Base-by-base conservation (phyloP, 1,284 basidiomycete genomes). In the Leucoagaricus sp. region DNA sequence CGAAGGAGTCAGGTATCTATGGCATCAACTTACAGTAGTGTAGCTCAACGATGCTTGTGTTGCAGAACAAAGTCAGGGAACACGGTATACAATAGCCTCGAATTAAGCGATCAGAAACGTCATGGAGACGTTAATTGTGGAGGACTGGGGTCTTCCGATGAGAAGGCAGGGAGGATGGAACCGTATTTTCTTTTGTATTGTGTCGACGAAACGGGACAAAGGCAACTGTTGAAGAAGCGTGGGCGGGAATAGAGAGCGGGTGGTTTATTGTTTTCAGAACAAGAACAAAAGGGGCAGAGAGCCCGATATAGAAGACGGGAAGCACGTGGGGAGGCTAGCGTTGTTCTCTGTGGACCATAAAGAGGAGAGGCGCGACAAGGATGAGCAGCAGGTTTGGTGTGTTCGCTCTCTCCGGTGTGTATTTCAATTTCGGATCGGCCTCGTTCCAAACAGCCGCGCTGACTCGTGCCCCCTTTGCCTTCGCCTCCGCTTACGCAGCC, bases 341-440 rank as follows among this genome's bases (percentile, higher is more conserved):
- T 55, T 55, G 54, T 55, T 49, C 45, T 55, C 19, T 33, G n/a
- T 4, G 41, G 21, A 34, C 46, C 49, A 55, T 55, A 55, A 55
- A 55, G 54, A 55, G 45, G 28, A 10, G 44, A 15, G 41, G 23
- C 31, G 36, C 49, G 23, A 26, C 40, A 50, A 50, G 25, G 29
- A 21, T 31, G 38, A 51, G 44, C 54, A 45, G 33, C 63, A 63
- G 63, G 64, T 65, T 65, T 68, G 62, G 60, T 62, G n/a, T n/a
- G 68, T 69, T 68, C 67, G 68, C 72, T 72, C 68, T 66, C 66
- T 64, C 67, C 65, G 69, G 70, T 72, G 29, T 61, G 53, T 59
- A 66, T 34, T 50, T 49, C 44, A 34, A 41, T 52, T 53, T 49
- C 47, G 40, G 44, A 53, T 53, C 51, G 54, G 60, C 58, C 54